Conservation (phyloP, 2,329 filamentous ascomycete species). For the Escovopsis sp. region DNA sequence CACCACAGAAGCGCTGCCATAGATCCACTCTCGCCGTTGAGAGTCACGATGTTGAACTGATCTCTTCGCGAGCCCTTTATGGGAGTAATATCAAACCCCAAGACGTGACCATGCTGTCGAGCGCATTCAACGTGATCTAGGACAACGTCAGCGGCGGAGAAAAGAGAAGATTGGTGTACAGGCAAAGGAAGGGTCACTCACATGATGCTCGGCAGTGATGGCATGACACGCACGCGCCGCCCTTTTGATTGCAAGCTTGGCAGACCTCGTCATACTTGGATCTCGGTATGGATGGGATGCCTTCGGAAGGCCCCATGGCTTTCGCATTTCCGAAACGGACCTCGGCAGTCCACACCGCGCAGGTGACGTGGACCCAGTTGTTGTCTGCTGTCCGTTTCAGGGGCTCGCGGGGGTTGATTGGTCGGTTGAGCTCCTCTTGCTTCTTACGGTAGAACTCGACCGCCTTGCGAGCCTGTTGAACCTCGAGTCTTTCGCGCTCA, state of each 20-base stretch:
- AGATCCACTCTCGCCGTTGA: conserved; percentile 68
- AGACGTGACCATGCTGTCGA: conserved; percentile 62
- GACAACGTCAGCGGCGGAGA: conserved; percentile 4
- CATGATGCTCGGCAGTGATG: conserved; percentile 50
- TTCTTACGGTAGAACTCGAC: conserved; percentile 70
- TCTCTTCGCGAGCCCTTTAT: conserved; percentile 82
- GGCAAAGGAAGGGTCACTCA: conserved; percentile 19
- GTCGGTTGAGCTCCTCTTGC: conserved; percentile 73
- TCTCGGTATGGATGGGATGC: conserved; percentile 67
- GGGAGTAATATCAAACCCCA: conserved; percentile 82
- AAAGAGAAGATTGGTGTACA: no score
- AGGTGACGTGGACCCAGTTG: conserved; percentile 95
- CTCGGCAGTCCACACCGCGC: conserved; percentile 82
- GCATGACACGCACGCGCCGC: conserved; percentile 72
- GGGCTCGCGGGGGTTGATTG: conserved; percentile 71
- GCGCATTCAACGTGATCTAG: conserved; percentile 71
- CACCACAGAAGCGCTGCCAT: conserved; percentile 85
- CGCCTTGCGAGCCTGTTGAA: conserved; percentile 65
- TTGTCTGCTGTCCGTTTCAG: conserved; percentile 90
- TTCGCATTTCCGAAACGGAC: conserved; percentile 82
- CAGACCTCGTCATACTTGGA: conserved; percentile 63
- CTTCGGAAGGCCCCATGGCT: conserved; percentile 73
- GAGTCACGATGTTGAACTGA: conserved; percentile 60
- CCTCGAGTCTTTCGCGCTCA: conserved; percentile 75
- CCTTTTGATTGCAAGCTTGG: conserved; percentile 63